Conservation (phyloP, 306 rosid genomes). For the Mimosa bimucronata region DNA sequence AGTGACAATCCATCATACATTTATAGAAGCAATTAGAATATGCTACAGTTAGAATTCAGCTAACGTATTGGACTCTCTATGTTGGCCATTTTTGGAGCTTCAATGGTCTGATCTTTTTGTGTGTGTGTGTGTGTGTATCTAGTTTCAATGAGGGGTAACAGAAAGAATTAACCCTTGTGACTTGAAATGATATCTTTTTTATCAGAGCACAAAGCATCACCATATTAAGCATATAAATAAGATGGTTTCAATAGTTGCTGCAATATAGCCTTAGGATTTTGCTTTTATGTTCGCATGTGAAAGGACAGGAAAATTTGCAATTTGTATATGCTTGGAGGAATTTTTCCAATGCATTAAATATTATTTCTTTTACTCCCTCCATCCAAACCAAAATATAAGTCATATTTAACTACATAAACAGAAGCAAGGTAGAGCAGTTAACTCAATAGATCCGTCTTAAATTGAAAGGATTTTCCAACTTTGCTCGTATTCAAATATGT, state of each 20-base stretch:
- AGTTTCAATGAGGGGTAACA: not conserved
- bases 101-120: not conserved
- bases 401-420: no score
- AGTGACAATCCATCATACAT: not conserved
- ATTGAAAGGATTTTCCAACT: no score
- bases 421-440: no score
- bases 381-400: no score
- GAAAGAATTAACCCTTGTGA: not conserved
- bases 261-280: not conserved
- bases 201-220: not conserved
- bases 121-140: not conserved
- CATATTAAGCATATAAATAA: not conserved
- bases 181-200: not conserved
- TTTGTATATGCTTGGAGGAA: not conserved
- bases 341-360: not conserved
- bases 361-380: no score
- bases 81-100: slow-evolving; percentile 34
- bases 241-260: not conserved
- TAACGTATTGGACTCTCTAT: slow-evolving; percentile 17
- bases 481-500: no score
- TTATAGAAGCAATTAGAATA: not conserved
- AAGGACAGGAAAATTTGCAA: not conserved
- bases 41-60: not conserved
- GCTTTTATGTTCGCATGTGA: not conserved
- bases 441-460: no score